Percentiles rank a stretch among this genome's conserved stretches.
Evolutionary conservation across 176 grass and related monocot genomes (phyloP).

Genomic region (Olyra latifolia): DNA sequence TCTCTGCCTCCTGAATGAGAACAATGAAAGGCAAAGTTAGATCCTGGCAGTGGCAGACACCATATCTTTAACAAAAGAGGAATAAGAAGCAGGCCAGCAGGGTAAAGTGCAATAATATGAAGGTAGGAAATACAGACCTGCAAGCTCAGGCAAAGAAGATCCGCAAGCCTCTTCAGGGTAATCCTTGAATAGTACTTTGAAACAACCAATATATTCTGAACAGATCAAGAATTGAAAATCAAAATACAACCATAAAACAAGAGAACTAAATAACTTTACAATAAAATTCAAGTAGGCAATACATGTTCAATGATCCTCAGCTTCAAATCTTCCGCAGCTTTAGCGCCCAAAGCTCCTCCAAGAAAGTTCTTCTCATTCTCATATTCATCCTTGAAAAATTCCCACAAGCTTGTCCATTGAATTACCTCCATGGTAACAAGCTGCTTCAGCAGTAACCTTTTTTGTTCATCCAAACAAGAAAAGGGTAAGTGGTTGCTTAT

Average conservation of each 20-base stretch:
- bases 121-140: slow-evolving; percentile 47
- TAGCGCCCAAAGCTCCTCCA: slow-evolving; percentile 71
- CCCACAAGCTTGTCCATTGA: slow-evolving; percentile 85
- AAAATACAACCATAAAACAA: slow-evolving; percentile 17
- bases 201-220: slow-evolving; percentile 97
- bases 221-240: background rate
- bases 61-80: background rate
- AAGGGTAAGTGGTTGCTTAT: background rate
- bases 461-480: slow-evolving; percentile 17
- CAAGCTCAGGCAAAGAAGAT: slow-evolving; percentile 80
- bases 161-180: slow-evolving; percentile 74
- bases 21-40: background rate
- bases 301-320: slow-evolving; percentile 93
- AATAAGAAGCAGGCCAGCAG: background rate
- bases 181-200: slow-evolving; percentile 98
- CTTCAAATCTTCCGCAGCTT: slow-evolving; percentile 86
- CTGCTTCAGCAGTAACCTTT: slow-evolving; percentile 77
- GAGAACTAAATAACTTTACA: background rate
- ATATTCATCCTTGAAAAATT: slow-evolving; percentile 67
- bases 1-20: slow-evolving; percentile 68
- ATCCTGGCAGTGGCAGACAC: background rate
- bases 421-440: slow-evolving; percentile 98
- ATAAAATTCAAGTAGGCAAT: background rate
- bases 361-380: slow-evolving; percentile 82
- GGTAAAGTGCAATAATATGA: background rate